These are phyloP conservation scores for Iodosphaeria phyllophila DNA, from an alignment of 2,329 filamentous ascomycete genomes.

Conservation along the genomic window DNA sequence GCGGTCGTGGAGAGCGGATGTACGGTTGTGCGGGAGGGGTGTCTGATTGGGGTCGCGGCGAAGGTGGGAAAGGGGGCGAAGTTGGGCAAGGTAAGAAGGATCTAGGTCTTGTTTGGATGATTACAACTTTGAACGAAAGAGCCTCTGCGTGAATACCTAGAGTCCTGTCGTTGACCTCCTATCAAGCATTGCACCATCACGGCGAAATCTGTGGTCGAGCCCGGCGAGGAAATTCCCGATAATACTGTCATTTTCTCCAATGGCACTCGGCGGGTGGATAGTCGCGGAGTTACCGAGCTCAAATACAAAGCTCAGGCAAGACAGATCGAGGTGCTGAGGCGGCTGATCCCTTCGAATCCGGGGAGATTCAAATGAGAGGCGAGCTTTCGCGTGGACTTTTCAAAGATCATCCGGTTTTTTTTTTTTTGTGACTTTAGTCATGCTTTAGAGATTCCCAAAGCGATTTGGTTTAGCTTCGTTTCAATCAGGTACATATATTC, in stretches of 20 bases:
- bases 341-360: constrained; percentile 46
- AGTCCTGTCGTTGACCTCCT: background rate
- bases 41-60: constrained; percentile 37
- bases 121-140: too few relatives aligned
- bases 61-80: constrained; percentile 39
- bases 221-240: constrained; percentile 41
- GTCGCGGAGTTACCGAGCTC: constrained; percentile 39
- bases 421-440: too few relatives aligned
- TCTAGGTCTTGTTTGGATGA: background rate
- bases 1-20: constrained; percentile 42
- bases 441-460: too few relatives aligned
- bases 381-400: too few relatives aligned
- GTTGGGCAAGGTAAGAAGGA: constrained; percentile 42
- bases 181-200: constrained; percentile 51
- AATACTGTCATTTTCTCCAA: constrained; percentile 53
- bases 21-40: constrained; percentile 41
- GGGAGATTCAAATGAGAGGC: constrained; percentile 28
- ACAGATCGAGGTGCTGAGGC: constrained; percentile 48
- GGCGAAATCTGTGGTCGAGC: constrained; percentile 37
- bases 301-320: constrained; percentile 44
- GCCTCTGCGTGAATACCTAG: too few relatives aligned
- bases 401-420: too few relatives aligned
- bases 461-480: too few relatives aligned
- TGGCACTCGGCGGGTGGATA: constrained; percentile 37
- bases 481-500: too few relatives aligned